Conservation (phyloP, 495 filamentous ascomycete genomes). For the Oidiodendron maius region DNA sequence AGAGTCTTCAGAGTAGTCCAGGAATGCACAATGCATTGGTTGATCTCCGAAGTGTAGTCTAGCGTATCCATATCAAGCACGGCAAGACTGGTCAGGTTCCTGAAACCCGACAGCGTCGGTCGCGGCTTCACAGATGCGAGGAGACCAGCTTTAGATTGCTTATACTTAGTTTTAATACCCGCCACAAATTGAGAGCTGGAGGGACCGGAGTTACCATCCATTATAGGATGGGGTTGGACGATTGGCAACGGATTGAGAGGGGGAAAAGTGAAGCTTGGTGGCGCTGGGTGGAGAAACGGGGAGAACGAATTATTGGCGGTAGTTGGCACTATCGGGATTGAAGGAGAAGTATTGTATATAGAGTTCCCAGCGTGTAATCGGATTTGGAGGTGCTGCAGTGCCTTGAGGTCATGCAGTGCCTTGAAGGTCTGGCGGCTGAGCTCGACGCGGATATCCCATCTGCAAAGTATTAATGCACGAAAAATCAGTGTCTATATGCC, state of each 20-base stretch:
- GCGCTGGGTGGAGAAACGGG: not conserved
- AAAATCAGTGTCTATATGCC: not conserved
- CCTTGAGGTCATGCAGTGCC: constrained; percentile 42
- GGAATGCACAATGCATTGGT: constrained; percentile 43
- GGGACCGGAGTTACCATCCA: no score
- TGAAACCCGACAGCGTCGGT: constrained; percentile 52
- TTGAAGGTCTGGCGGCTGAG: constrained; percentile 52
- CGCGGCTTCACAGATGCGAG: constrained; percentile 23
- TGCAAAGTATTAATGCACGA: constrained; percentile 18
- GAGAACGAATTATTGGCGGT: constrained; percentile 7
- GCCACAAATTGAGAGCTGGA: constrained; percentile 1
- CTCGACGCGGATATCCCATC: constrained; percentile 59
- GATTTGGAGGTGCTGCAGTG: constrained; percentile 52
- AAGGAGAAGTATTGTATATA: constrained; percentile 37
- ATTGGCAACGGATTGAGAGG: not conserved
- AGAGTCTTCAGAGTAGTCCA: constrained; percentile 44
- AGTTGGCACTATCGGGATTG: constrained; percentile 20
- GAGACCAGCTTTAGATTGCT: not conserved
- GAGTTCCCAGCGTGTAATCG: constrained; percentile 47
- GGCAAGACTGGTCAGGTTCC: constrained; percentile 42
- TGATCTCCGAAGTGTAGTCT: constrained; percentile 48
- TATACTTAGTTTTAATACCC: not conserved
- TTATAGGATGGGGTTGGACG: not conserved
- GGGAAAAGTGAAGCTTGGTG: not conserved
- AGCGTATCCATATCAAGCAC: constrained; percentile 52